Conservation (phyloP, 2,329 filamentous ascomycete genomes). For the Myriosclerotinia duriaeana region DNA sequence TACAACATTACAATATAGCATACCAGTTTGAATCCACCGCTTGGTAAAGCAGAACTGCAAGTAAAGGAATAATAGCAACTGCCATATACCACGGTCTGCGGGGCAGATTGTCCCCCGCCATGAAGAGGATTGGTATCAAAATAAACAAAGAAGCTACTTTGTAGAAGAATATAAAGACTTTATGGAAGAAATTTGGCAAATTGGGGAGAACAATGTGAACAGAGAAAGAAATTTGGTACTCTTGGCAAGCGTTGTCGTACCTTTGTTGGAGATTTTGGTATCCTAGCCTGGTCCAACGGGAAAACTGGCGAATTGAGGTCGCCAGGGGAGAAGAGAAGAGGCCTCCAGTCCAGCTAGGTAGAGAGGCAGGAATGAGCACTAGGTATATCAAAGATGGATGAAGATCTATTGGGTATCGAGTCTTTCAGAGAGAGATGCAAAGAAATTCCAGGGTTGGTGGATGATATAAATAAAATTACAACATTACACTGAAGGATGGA, state of each 20-base stretch:
- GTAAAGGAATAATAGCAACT: constrained; percentile 27
- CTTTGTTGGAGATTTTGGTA: constrained; percentile 11
- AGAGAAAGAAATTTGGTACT: neutral
- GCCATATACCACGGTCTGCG: constrained; percentile 3
- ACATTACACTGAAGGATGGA: neutral
- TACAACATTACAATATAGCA: constrained; percentile 16
- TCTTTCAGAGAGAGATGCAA: neutral
- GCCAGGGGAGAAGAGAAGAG: constrained; percentile 19
- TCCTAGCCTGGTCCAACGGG: constrained; percentile 7
- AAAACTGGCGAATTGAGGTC: constrained; percentile 18
- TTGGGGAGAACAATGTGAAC: neutral
- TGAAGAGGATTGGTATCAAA: constrained; percentile 10
- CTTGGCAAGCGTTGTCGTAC: constrained; percentile 13
- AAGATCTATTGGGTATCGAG: no score
- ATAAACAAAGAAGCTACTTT: constrained; percentile 6
- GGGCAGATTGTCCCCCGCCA: constrained; percentile 25
- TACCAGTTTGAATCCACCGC: constrained; percentile 30
- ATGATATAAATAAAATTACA: neutral
- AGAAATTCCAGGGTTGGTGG: no score
- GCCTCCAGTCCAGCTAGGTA: constrained; percentile 11
- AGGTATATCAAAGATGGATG: neutral
- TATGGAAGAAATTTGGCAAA: neutral
- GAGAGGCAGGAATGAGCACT: neutral
- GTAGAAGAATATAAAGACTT: constrained; percentile 5
- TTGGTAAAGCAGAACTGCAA: constrained; percentile 31